Base-by-base conservation (phyloP, 2,329 filamentous ascomycete genomes). In the Paraphaeosphaeria sporulosa region DNA sequence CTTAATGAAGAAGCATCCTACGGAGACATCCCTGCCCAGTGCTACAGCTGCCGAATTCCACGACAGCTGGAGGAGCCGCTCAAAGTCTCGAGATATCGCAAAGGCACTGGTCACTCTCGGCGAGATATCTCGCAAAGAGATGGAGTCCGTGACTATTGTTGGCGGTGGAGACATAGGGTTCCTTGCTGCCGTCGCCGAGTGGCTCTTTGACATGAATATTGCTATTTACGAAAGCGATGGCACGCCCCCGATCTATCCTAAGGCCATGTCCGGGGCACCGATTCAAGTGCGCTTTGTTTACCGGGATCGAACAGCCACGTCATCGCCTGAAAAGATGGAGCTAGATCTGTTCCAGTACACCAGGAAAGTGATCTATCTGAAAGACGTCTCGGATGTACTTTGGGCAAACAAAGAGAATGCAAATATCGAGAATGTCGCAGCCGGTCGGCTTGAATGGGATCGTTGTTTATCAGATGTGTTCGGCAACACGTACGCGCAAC, bases 121-220 rank as follows among this genome's bases (percentile, higher is more conserved):
- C 23, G n/a, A 27, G 25, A 34, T 56, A 6, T 47, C 53, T 34
- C 25, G 40, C 15, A 27, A 17, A 17, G 23, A 55, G 32, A n/a
- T 47, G 21, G 23, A 47, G 40, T 55, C 52, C 25, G 42, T 55
- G 25, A 46, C 23, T 47, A 55, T 55, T 4, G 12, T 25, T 38
- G 53, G 53, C n/a, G 42, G 53, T 17, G 53, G 43, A 40, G 53
- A 47, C 25, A 4, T 23, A 7, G 53, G 53, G 10, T 56, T 36
- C 32, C 43, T 56, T n/a, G 53, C 53, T 27, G 53, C 43, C 42
- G 34, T 56, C 32, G 53, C 53, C 19, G 43, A 56, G 40, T 56
- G 43, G 42, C 19, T 56, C 2, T 56, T 56, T 36, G 30, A 56
- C 38, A 46, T 55, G 52, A 55, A 25, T 13, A 55, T 55, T 46